Evolutionary conservation across 148 eudicot genomes (phyloP).

Genomic region (Arctostaphylos glauca): DNA sequence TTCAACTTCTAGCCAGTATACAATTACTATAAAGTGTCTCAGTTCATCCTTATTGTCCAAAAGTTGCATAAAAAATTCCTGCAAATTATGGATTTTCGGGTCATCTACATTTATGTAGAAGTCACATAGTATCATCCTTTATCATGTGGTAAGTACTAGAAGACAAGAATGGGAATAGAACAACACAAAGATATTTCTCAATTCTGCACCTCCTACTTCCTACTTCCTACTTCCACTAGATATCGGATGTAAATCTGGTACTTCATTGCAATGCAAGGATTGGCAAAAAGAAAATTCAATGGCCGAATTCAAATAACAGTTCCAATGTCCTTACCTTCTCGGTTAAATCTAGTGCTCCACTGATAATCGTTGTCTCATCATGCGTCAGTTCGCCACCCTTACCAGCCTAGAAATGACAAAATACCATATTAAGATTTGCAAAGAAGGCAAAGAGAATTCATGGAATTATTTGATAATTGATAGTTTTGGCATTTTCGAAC

Average conservation of each 20-base stretch:
- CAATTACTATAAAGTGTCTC: neutral
- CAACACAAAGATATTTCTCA: neutral
- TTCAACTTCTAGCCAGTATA: neutral
- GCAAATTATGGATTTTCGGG: neutral
- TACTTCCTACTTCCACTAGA: neutral
- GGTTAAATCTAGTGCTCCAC: slow-evolving; percentile 81
- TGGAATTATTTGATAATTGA: neutral
- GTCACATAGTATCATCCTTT: neutral
- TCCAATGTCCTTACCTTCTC: slow-evolving; percentile 39
- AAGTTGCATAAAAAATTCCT: neutral
- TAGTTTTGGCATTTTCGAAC: neutral
- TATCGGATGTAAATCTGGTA: neutral
- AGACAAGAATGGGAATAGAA: neutral
- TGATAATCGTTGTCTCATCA: slow-evolving; percentile 91
- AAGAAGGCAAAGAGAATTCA: neutral
- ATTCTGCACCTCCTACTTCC: neutral
- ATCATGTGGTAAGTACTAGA: neutral
- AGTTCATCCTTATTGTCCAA: neutral
- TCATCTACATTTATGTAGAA: neutral
- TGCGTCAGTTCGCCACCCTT: slow-evolving; percentile 94
- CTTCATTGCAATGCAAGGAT: neutral
- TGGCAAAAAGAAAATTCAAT: neutral
- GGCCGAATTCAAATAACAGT: neutral
- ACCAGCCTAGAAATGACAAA: slow-evolving; percentile 55
- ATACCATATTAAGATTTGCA: neutral